A percentile compares a stretch with the other conserved stretches of the same genome.
phyloP scores from a whole-genome alignment of 352 stramenopile genomes.

The Pythium rishiriense region DNA sequence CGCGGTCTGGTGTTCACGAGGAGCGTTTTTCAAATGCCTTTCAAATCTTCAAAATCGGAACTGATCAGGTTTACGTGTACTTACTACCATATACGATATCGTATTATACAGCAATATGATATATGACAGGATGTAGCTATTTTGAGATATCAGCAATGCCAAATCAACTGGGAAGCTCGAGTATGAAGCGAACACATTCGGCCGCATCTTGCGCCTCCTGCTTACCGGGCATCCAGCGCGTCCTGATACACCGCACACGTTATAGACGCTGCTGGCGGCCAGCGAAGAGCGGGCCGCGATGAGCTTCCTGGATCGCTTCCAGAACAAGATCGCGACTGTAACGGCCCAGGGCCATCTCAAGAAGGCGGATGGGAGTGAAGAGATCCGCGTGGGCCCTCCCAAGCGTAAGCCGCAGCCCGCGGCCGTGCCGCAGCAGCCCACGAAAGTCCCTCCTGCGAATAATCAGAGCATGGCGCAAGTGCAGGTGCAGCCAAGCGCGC shows the following conservation, averaged over 20 bases:
- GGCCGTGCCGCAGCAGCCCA: conserved; percentile 1
- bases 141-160: conserved; percentile 13
- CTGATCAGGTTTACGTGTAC: conserved; percentile 1
- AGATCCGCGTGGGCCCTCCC: conserved; percentile 70
- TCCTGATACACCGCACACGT: not conserved
- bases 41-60: conserved; percentile 30
- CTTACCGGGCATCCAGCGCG: too few relatives aligned
- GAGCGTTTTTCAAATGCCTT: conserved; percentile 2
- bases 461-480: conserved; percentile 21
- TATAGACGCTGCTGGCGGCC: not conserved
- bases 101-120: not conserved
- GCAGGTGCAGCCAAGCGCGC: conserved; percentile 25
- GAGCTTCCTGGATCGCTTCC: conserved; percentile 85
- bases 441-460: not conserved
- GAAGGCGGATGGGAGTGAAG: conserved; percentile 77
- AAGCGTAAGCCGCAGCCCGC: conserved; percentile 43
- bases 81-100: not conserved
- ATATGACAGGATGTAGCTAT: conserved; percentile 32
- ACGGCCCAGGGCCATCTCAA: conserved; percentile 76
- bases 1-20: too few relatives aligned
- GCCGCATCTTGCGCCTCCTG: too few relatives aligned
- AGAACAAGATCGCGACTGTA: conserved; percentile 83
- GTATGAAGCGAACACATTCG: too few relatives aligned
- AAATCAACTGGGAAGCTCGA: too few relatives aligned
- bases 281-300: conserved; percentile 26